Base-by-base conservation (phyloP, 129 eudicot species). In the Sambucus nigra region DNA sequence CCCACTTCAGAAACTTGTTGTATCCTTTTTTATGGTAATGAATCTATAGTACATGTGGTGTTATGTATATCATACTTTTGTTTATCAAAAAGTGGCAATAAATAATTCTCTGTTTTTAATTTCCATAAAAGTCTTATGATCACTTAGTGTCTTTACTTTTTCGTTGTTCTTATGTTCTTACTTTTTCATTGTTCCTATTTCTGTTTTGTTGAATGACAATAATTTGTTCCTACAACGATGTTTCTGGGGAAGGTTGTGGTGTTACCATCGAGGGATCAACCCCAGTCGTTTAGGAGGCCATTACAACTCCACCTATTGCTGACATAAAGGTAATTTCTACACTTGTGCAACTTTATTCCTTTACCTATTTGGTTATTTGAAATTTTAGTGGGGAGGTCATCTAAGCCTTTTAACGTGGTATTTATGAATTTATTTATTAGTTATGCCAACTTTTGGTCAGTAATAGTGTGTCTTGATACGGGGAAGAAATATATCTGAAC, bases 231-330 rank as follows among this genome's bases (percentile, higher is more conserved):
- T 63, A 51, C 66, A 91, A 95, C 64, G 95, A 94, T 57, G 95
- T 91, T 11, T 74, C 84, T 51, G 94, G 78, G n/a, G 95, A 86
- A 62, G 99, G 99, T 57, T 49, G 72, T 39, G 99, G 99, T 51
- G 99, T 91, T 38, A 70, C 57, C 0, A 70, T 91, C 1, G 80
- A 76, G 65, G 94, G 91, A 17, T 81, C 86, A 57, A 81, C 94
- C 35, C 77, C 86, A 5, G 69, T 59, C 58, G 8, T 68, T 1
- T 73, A 64, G 48, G 82, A 73, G 55, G 78, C 80, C 33, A 60
- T 78, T 71, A 89, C 89, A 41, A 83, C 91, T 41, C 95, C 95
- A 64, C 82, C 95, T 25, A 81, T 58, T 64, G 79, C 83, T 16
- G 93, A 84, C 29, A 63, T 72, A 5, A 84, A 91, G 80, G 99